Evolutionary conservation across 306 rosid species (phyloP), one percentile per base, ranked within the genome.

Genomic region (Prosopis cineraria): DNA sequence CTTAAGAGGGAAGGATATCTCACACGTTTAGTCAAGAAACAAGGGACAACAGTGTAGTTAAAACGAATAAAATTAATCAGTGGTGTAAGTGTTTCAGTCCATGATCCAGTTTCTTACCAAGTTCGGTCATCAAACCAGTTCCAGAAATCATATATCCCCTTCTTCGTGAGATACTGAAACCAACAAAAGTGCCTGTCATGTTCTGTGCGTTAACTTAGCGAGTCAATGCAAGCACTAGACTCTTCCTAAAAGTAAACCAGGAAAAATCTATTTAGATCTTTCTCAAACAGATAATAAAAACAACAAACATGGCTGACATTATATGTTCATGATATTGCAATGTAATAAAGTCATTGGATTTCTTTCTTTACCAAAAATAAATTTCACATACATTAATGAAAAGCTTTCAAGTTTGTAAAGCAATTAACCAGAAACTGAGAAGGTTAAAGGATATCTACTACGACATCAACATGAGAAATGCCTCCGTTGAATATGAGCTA

Each of bases 121-220:
- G 98, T 95, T 43, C 98, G 91, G 71, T 95, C 98, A 85, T 95
- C 98, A 79, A 95, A 95, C 98, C 98, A 95, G 83, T 95, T 95
- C 98, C 98, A 92, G 84, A 95, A 95, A 60, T 95, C 97, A 84
- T 95, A 95, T 84, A 92, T 91, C 70, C 98, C 98, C 78, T 90
- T 95, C 92, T 95, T 95, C 3, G 93, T 84, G 85, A 95, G 89
- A 90, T 47, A 91, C 98, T 95, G 98, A 73, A 90, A 84, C 85
- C 82, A 88, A 84, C 76, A 87, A 78, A 86, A 33, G 68, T 68
- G 66, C 47, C 22, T 7, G 53, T 88, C 70, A 85, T 76, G 50
- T 56, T 73, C 73, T 60, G 60, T n/a, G 29, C 48, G 53, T 80
- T 56, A 40, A 75, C 20, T 30, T 67, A 39, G 55, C 30, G 27